These are phyloP conservation scores for Aspergillus cavernicola DNA, from an alignment of 495 filamentous ascomycete genomes.

Conservation along the genomic window DNA sequence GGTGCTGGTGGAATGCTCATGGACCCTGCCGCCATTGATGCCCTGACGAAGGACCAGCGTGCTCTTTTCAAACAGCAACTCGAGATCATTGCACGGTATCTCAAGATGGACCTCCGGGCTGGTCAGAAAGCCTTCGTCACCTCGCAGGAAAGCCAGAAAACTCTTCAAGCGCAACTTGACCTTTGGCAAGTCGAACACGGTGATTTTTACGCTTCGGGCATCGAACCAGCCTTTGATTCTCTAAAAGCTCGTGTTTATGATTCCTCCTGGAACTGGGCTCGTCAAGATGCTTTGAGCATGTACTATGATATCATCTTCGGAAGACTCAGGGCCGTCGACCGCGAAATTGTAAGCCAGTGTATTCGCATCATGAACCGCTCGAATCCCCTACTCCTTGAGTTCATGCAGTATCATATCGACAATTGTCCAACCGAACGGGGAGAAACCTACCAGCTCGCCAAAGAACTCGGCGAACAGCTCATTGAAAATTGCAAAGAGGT, in stretches of 20 bases:
- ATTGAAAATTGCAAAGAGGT: conserved; percentile 98
- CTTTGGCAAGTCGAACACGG: conserved; percentile 94
- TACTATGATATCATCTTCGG: conserved; percentile 99
- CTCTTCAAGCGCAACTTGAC: conserved; percentile 88
- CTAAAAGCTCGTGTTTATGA: conserved; percentile 96
- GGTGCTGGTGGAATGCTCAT: conserved; percentile 89
- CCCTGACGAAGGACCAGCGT: conserved; percentile 91
- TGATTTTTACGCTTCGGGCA: conserved; percentile 90
- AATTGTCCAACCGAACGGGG: conserved; percentile 95
- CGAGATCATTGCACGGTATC: conserved; percentile 88
- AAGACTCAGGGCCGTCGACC: conserved; percentile 84
- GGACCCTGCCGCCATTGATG: conserved; percentile 96
- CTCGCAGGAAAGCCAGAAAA: conserved; percentile 76
- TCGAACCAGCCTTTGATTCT: conserved; percentile 87
- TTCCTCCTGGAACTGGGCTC: conserved; percentile 99
- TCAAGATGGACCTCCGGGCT: conserved; percentile 93
- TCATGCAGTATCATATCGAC: conserved; percentile 99
- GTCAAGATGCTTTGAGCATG: conserved; percentile 96
- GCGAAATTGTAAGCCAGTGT: conserved; percentile 96
- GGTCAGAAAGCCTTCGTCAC: conserved; percentile 89
- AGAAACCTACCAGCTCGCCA: conserved; percentile 95
- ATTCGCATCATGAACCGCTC: conserved; percentile 99
- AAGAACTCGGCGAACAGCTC: conserved; percentile 89
- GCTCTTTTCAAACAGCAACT: conserved; percentile 96
- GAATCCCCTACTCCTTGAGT: conserved; percentile 90